Percentiles rank a stretch among this genome's conserved stretches.
phyloP scores from a whole-genome alignment of 2,329 filamentous ascomycete genomes.

The Penicillium olsonii region DNA sequence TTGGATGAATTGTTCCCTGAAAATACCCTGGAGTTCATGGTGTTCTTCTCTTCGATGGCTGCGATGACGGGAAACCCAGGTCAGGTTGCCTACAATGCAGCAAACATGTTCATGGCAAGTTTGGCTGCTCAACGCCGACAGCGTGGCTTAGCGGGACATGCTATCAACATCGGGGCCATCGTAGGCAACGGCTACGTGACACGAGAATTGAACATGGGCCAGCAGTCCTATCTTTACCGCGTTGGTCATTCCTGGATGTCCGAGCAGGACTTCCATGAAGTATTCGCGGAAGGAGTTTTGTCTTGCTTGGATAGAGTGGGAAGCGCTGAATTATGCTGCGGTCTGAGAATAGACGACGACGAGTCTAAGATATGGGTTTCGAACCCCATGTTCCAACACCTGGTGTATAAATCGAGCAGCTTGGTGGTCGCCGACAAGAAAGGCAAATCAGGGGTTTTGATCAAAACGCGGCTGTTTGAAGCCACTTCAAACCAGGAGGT shows the following conservation, averaged over 20 bases:
- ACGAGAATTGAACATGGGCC: slow-evolving; percentile 22
- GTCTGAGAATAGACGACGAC: slow-evolving; percentile 25
- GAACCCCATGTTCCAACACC: slow-evolving; percentile 26
- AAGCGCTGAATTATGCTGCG: slow-evolving; percentile 18
- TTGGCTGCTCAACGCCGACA: slow-evolving; percentile 22
- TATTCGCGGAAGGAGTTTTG: slow-evolving; percentile 34
- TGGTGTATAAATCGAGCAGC: slow-evolving; percentile 17
- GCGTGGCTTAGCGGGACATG: slow-evolving; percentile 17
- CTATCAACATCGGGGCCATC: slow-evolving; percentile 25
- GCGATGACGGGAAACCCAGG: slow-evolving; percentile 36
- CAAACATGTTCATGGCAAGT: slow-evolving; percentile 40
- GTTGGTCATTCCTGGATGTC: slow-evolving; percentile 29
- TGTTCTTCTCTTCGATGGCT: slow-evolving; percentile 43
- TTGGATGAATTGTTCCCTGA: slow-evolving; percentile 25
- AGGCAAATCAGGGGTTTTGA: slow-evolving; percentile 11
- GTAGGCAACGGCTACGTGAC: slow-evolving; percentile 24
- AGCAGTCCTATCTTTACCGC: slow-evolving; percentile 24
- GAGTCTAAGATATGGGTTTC: slow-evolving; percentile 22
- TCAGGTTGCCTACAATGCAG: slow-evolving; percentile 43
- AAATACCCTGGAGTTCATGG: slow-evolving; percentile 46
- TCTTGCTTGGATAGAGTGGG: slow-evolving; percentile 16
- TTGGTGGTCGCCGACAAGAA: slow-evolving; percentile 15
- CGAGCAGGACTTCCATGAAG: slow-evolving; percentile 34
- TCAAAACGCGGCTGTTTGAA: slow-evolving; percentile 18
- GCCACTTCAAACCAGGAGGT: slow-evolving; percentile 14